phyloP scores from a whole-genome alignment of 106 monocot genomes.

The Vanilla planifolia region DNA sequence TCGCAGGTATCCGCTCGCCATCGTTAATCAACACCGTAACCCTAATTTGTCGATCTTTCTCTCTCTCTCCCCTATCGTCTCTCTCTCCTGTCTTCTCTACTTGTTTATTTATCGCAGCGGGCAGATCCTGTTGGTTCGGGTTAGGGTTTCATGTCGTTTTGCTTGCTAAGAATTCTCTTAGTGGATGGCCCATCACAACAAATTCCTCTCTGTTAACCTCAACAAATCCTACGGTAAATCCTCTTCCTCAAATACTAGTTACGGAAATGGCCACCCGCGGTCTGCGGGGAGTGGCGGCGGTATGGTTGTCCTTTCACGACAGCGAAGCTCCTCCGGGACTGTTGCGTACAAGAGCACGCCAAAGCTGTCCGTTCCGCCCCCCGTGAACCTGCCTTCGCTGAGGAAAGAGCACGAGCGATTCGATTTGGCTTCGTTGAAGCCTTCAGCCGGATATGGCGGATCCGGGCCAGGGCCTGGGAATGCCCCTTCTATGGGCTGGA shows the following conservation, averaged over 20 bases:
- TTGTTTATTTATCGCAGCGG: too few species aligned
- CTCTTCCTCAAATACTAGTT: neutral
- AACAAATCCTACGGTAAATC: conserved; percentile 78
- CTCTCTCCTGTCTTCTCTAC: too few species aligned
- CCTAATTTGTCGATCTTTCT: neutral
- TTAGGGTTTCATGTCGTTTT: neutral
- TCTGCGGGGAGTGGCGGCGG: conserved; percentile 43
- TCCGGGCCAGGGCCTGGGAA: conserved; percentile 43
- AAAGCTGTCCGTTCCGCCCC: conserved; percentile 75
- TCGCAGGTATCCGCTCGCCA: neutral
- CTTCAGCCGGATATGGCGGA: conserved; percentile 26
- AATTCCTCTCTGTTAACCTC: conserved; percentile 86
- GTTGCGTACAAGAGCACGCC: conserved; percentile 24
- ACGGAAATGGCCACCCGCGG: conserved; percentile 8
- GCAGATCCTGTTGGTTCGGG: too few species aligned
- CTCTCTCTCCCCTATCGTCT: neutral
- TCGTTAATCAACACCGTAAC: neutral
- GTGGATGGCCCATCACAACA: conserved; percentile 71
- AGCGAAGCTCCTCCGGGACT: conserved; percentile 32
- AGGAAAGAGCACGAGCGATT: conserved; percentile 84
- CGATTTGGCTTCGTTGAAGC: conserved; percentile 29
- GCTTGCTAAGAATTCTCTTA: neutral
- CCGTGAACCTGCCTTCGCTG: conserved; percentile 85
- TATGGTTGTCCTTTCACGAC: conserved; percentile 78
- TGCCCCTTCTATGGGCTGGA: conserved; percentile 65